Percentiles rank a stretch among this genome's conserved stretches.
Conservation (phyloP, 2,329 filamentous ascomycete genomes). For the Microcyclospora tardicrescens region DNA sequence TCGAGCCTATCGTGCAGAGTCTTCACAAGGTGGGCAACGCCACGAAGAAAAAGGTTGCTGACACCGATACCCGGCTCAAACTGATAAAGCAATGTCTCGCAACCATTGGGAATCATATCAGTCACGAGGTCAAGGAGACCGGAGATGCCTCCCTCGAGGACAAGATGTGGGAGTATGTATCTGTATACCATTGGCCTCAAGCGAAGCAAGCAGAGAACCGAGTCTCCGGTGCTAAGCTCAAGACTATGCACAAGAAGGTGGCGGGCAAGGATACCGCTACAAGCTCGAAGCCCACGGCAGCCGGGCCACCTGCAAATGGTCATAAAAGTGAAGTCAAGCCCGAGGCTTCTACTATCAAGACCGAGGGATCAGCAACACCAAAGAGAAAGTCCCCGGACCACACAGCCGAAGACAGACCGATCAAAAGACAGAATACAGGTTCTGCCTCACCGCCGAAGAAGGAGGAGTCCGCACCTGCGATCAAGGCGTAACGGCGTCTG, state of each 20-base stretch:
- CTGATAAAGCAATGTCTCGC: slow-evolving; percentile 50
- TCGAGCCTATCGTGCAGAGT: slow-evolving; percentile 48
- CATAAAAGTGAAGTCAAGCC: no score
- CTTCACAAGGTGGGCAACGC: slow-evolving; percentile 48
- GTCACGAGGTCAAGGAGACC: slow-evolving; percentile 27
- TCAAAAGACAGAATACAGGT: no score
- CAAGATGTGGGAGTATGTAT: slow-evolving; percentile 24
- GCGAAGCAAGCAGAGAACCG: slow-evolving; percentile 21
- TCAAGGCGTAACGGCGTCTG: no score
- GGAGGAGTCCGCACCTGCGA: no score
- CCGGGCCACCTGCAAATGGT: slow-evolving; percentile 3
- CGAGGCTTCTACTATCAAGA: no score
- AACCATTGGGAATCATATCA: slow-evolving; percentile 50
- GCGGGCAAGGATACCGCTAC: slow-evolving; percentile 14
- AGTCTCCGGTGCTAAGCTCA: slow-evolving; percentile 23
- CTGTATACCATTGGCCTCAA: slow-evolving; percentile 25
- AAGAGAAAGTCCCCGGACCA: no score
- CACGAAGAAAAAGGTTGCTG: slow-evolving; percentile 49
- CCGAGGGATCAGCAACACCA: no score
- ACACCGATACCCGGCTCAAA: slow-evolving; percentile 47
- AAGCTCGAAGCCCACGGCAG: slow-evolving; percentile 8
- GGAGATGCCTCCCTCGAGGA: slow-evolving; percentile 14
- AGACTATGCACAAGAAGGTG: slow-evolving; percentile 25
- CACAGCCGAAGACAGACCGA: no score
- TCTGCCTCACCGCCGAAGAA: no score